Evolutionary conservation across 257 asterid species (phyloP).

Genomic region (Fraxinus cuspidata): DNA sequence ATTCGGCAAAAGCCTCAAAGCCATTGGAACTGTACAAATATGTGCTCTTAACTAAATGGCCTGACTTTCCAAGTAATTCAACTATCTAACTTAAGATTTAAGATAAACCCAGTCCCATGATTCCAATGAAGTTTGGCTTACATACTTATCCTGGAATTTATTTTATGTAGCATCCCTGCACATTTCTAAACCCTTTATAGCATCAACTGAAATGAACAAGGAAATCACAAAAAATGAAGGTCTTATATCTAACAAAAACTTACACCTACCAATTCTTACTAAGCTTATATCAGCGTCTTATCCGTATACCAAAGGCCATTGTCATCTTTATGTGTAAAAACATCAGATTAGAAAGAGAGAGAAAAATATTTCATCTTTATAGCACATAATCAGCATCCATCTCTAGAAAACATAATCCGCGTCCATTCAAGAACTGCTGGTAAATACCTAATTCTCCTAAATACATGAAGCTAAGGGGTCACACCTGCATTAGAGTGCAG

Average conservation of each 20-base stretch:
- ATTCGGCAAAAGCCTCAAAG: background rate
- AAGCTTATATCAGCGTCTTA: no score
- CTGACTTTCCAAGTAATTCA: background rate
- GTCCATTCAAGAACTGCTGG: background rate
- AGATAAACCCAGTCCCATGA: background rate
- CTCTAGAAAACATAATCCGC: no score
- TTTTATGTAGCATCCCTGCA: background rate
- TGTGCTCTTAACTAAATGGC: conserved; percentile 5
- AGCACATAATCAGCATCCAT: no score
- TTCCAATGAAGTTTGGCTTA: background rate
- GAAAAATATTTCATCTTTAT: background rate
- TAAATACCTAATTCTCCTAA: no score
- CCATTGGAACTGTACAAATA: background rate
- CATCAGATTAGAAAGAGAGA: no score
- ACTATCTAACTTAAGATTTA: background rate
- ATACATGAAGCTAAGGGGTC: no score
- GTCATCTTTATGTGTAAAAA: background rate
- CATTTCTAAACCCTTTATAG: no score
- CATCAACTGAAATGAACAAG: background rate
- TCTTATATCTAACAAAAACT: no score
- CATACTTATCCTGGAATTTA: conserved; percentile 1
- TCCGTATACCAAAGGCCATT: background rate
- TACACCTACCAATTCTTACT: no score
- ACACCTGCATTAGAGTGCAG: no score
- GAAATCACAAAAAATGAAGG: background rate